phyloP scores from a whole-genome alignment of 768 basidiomycete species.

The Tephrocybe rancida region DNA sequence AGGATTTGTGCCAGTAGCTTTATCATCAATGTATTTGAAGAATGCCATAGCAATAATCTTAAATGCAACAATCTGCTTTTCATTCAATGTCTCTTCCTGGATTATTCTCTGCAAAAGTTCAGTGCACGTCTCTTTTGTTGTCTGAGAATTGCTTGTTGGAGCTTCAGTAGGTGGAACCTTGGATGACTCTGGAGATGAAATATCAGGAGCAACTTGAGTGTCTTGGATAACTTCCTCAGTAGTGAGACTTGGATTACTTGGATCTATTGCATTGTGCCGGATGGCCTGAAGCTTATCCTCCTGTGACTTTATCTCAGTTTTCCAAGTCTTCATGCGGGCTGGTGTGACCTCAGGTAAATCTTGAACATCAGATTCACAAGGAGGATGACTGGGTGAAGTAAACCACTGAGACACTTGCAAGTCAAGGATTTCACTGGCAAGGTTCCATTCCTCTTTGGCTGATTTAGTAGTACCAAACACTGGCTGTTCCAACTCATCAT shows the following conservation, averaged over 20 bases:
- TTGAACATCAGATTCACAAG: not conserved
- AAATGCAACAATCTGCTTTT: not conserved
- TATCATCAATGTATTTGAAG: conserved; percentile 3
- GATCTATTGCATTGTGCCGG: not conserved
- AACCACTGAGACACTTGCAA: not conserved
- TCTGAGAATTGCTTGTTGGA: not conserved
- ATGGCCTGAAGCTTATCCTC: not conserved
- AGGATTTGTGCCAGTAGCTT: not conserved
- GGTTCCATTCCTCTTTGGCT: not conserved
- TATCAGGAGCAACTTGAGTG: not conserved
- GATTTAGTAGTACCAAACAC: not conserved
- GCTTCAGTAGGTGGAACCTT: not conserved
- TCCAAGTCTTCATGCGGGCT: not conserved
- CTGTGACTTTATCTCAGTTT: not conserved
- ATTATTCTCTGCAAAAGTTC: not conserved
- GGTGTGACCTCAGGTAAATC: not conserved
- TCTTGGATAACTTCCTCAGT: no score
- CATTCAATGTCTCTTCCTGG: not conserved
- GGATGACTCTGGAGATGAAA: not conserved
- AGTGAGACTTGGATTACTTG: not conserved
- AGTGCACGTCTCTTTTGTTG: not conserved
- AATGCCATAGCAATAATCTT: not conserved
- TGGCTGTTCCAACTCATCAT: conserved; percentile 4
- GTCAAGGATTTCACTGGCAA: not conserved
- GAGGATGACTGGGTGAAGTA: not conserved